These are phyloP conservation scores for Lactarius sanguifluus DNA, from an alignment of 768 basidiomycete species.

Conservation along the genomic window DNA sequence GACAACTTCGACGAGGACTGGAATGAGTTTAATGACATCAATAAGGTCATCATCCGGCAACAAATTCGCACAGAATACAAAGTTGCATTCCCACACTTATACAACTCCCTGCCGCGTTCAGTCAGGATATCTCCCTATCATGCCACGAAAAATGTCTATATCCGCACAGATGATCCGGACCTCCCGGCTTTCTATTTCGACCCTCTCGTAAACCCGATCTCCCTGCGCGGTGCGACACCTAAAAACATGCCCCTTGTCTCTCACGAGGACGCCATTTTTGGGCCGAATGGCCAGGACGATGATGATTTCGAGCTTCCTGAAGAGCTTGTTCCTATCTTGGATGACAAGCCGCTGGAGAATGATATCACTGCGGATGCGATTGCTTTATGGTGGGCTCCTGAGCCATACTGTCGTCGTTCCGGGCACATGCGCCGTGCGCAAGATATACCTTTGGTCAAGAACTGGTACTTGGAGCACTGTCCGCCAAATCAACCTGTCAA, in stretches of 20 bases:
- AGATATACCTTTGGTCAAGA: conserved; percentile 94
- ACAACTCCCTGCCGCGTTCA: conserved; percentile 95
- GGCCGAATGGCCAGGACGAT: conserved; percentile 79
- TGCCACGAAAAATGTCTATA: conserved; percentile 94
- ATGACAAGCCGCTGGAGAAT: conserved; percentile 75
- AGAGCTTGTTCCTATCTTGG: conserved; percentile 74
- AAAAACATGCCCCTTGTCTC: conserved; percentile 81
- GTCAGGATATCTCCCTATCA: conserved; percentile 93
- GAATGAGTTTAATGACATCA: conserved; percentile 99
- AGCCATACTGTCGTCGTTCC: conserved; percentile 90
- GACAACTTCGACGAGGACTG: conserved; percentile 98
- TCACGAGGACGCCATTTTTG: conserved; percentile 93
- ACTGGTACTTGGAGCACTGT: conserved; percentile 98
- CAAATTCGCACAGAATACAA: conserved; percentile 99
- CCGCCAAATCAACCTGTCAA: conserved; percentile 96
- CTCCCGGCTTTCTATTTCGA: conserved; percentile 99
- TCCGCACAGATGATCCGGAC: conserved; percentile 99
- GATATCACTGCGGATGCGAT: conserved; percentile 96
- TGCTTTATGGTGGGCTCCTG: conserved; percentile 97
- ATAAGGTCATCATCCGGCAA: conserved; percentile 98
- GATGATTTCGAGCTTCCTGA: conserved; percentile 88
- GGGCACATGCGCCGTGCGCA: conserved; percentile 93
- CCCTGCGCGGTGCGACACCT: conserved; percentile 78
- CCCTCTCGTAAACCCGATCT: conserved; percentile 97
- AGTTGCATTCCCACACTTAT: conserved; percentile 97